Conservation (phyloP, 108 stramenopile species). For the Cyclostephanos invisitatus region DNA sequence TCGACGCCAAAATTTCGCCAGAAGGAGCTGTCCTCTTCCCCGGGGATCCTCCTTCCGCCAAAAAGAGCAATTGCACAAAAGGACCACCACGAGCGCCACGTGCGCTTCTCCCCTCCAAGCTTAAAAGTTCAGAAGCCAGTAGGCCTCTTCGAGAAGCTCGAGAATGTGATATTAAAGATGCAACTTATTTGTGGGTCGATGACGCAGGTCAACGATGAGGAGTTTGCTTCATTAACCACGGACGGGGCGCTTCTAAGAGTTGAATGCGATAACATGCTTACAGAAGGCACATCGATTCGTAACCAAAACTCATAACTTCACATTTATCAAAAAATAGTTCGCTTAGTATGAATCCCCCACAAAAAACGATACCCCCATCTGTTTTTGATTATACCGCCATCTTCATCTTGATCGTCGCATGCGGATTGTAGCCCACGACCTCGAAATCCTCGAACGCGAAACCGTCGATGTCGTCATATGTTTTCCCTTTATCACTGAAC, state of each 20-base stretch:
- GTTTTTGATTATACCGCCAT: constrained; percentile 93
- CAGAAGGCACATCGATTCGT: too few relatives aligned
- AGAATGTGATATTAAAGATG: not conserved
- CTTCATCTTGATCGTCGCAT: constrained; percentile 96
- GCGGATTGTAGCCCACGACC: constrained; percentile 93
- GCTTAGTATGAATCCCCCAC: too few relatives aligned
- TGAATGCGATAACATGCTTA: too few relatives aligned
- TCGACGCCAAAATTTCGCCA: too few relatives aligned
- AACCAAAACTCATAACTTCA: too few relatives aligned
- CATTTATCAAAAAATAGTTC: too few relatives aligned
- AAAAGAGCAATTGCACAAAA: not conserved
- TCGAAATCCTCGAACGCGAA: constrained; percentile 92
- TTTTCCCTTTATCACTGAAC: constrained; percentile 73
- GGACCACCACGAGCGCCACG: not conserved
- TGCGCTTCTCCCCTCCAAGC: not conserved
- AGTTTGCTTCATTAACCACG: too few relatives aligned
- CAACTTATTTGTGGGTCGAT: not conserved
- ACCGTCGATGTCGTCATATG: constrained; percentile 84
- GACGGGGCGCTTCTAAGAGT: too few relatives aligned
- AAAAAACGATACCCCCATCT: too few relatives aligned
- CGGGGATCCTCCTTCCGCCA: not conserved
- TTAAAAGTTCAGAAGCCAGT: not conserved
- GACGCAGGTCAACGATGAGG: not conserved
- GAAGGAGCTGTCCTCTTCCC: not conserved
- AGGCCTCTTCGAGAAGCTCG: not conserved